These are phyloP conservation scores for Apiotrichum veenhuisii DNA, from an alignment of 1,284 basidiomycete species.

Conservation along the genomic window DNA sequence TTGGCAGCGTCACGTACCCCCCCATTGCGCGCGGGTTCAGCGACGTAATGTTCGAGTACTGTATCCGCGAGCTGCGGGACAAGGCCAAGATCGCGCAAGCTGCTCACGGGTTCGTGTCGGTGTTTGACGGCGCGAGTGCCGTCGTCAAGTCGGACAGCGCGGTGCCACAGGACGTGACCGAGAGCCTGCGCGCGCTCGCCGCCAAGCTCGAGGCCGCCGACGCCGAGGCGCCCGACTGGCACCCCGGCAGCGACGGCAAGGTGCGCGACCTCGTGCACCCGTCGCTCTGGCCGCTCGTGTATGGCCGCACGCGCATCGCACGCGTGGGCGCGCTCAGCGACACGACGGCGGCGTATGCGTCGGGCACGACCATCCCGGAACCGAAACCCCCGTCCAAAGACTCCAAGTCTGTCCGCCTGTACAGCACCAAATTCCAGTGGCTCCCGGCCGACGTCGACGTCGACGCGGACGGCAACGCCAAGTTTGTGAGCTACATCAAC, in stretches of 20 bases:
- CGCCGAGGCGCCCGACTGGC: background rate
- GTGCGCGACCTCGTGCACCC: slow-evolving; percentile 9
- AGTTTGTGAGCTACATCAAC: slow-evolving; percentile 13
- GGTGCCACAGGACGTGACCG: background rate
- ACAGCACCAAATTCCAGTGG: slow-evolving; percentile 16
- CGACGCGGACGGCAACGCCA: background rate
- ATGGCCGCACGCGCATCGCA: slow-evolving; percentile 1
- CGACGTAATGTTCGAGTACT: slow-evolving; percentile 4
- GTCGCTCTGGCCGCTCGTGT: slow-evolving; percentile 4
- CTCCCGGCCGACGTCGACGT: slow-evolving; percentile 13
- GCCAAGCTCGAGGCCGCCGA: background rate
- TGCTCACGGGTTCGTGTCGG: background rate
- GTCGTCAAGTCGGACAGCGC: slow-evolving; percentile 4
- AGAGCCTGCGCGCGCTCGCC: background rate
- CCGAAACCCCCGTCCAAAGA: background rate
- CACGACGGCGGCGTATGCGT: background rate
- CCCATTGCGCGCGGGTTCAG: background rate
- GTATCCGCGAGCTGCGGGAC: slow-evolving; percentile 1
- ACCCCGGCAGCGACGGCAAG: background rate
- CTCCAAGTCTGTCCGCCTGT: background rate
- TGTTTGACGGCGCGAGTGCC: background rate
- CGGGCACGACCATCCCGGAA: background rate
- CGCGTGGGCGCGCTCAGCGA: background rate
- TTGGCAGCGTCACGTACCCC: background rate
- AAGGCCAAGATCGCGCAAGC: background rate